Percentiles rank a stretch among this genome's conserved stretches.
phyloP scores from a whole-genome alignment of 768 basidiomycete genomes.

The Strobilomyces echinocephalus region DNA sequence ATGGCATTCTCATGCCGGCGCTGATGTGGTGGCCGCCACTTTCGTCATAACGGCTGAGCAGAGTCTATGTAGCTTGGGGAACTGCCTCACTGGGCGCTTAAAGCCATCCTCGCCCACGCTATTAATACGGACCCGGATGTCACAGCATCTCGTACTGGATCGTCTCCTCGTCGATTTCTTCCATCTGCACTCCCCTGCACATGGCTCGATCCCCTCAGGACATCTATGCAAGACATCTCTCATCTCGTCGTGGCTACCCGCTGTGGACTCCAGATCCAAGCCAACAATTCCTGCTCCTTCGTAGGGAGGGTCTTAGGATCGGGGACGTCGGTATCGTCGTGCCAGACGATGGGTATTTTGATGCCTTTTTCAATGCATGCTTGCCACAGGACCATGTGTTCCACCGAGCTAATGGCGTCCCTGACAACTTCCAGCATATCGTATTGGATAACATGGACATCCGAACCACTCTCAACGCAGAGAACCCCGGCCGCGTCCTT shows the following conservation, averaged over 20 bases:
- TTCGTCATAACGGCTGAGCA: too few species aligned
- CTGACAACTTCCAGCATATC: slow-evolving; percentile 3
- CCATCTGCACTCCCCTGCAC: background rate
- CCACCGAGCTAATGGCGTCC: background rate
- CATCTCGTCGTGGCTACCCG: slow-evolving; percentile 26
- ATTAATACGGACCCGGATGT: background rate
- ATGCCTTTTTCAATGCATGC: slow-evolving; percentile 35
- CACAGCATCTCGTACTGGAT: background rate
- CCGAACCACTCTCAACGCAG: background rate
- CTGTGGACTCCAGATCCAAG: slow-evolving; percentile 32
- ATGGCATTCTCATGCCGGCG: too few species aligned
- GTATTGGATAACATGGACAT: slow-evolving; percentile 2
- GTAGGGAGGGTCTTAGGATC: slow-evolving; percentile 26
- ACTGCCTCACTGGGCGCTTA: background rate
- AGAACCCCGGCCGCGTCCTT: slow-evolving; percentile 6
- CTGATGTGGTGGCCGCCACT: too few species aligned
- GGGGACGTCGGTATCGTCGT: slow-evolving; percentile 36
- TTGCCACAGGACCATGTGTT: slow-evolving; percentile 28
- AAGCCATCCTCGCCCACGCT: background rate
- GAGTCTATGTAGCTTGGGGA: background rate
- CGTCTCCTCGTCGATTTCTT: background rate
- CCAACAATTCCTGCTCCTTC: slow-evolving; percentile 16
- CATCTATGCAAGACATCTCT: slow-evolving; percentile 15
- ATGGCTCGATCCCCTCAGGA: slow-evolving; percentile 7
- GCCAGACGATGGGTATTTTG: slow-evolving; percentile 30